phyloP scores from a whole-genome alignment of 2,329 filamentous ascomycete genomes.

The Talaromyces piceae region DNA sequence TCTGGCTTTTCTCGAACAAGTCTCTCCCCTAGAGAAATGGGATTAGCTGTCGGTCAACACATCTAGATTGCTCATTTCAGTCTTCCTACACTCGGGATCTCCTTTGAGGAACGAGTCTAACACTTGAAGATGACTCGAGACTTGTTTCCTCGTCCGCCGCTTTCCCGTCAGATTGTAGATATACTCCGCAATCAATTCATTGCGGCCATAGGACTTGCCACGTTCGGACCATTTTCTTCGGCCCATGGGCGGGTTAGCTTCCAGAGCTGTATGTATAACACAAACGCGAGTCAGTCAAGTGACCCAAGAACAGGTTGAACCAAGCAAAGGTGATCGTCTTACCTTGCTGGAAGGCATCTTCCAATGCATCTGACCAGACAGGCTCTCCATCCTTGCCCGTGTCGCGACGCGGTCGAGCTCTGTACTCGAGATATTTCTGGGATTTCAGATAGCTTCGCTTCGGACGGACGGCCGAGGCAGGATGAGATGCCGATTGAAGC shows the following conservation, averaged over 20 bases:
- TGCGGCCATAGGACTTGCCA: slow-evolving; percentile 51
- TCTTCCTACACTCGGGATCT: slow-evolving; percentile 44
- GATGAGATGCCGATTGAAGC: slow-evolving; percentile 26
- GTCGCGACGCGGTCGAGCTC: slow-evolving; percentile 35
- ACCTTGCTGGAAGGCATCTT: slow-evolving; percentile 44
- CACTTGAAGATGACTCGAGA: slow-evolving; percentile 59
- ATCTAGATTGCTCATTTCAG: slow-evolving; percentile 5
- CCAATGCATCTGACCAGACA: slow-evolving; percentile 40
- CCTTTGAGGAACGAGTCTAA: slow-evolving; percentile 49
- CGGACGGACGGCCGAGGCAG: slow-evolving; percentile 8
- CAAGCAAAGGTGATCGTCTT: slow-evolving; percentile 8
- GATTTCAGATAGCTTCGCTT: slow-evolving; percentile 32
- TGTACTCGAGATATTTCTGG: slow-evolving; percentile 39
- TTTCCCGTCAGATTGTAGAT: slow-evolving; percentile 50
- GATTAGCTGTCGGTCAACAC: neutral
- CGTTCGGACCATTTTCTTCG: slow-evolving; percentile 46
- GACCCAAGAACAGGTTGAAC: too few relatives aligned
- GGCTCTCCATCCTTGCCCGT: slow-evolving; percentile 37
- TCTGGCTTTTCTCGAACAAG: slow-evolving; percentile 30
- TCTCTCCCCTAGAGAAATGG: slow-evolving; percentile 25
- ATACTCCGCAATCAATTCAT: slow-evolving; percentile 54
- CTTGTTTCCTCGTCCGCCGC: slow-evolving; percentile 49
- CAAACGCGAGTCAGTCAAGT: slow-evolving; percentile 12
- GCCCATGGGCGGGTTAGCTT: slow-evolving; percentile 51
- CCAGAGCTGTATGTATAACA: slow-evolving; percentile 44